These are phyloP conservation scores for Coleophoma eucalyptorum DNA, from an alignment of 2,329 filamentous ascomycete species.

Conservation along the genomic window DNA sequence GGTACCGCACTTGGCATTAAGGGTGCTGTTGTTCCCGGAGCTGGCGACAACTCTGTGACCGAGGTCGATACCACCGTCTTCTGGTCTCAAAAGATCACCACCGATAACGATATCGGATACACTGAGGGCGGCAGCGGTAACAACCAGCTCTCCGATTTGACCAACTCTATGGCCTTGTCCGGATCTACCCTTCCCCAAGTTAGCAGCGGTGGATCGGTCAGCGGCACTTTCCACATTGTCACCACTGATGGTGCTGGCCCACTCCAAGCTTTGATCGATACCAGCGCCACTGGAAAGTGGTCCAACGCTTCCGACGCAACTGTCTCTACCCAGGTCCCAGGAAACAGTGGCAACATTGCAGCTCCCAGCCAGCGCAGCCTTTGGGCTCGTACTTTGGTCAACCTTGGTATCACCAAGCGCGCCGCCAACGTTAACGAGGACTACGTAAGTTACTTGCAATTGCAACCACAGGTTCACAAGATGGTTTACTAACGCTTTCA, in stretches of 20 bases:
- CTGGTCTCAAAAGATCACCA: conserved; percentile 3
- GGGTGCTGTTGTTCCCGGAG: conserved; percentile 28
- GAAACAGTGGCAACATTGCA: conserved; percentile 2
- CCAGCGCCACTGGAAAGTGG: conserved; percentile 4
- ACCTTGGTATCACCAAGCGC: conserved; percentile 12
- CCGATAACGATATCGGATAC: conserved; percentile 5
- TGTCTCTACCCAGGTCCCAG: conserved; percentile 5
- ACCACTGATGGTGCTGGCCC: conserved; percentile 4
- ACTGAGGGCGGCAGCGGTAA: background rate
- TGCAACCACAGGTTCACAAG: background rate
- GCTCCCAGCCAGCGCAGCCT: background rate
- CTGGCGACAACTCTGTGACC: conserved; percentile 1
- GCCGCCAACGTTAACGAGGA: conserved; percentile 25
- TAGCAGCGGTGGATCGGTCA: conserved; percentile 2
- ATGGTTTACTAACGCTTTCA: background rate
- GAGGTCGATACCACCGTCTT: conserved; percentile 7
- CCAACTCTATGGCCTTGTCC: conserved; percentile 7
- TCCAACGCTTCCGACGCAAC: background rate
- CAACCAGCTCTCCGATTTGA: conserved; percentile 4
- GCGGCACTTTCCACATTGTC: conserved; percentile 6
- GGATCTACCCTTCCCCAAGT: conserved; percentile 5
- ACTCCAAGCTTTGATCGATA: conserved; percentile 5
- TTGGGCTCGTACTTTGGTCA: background rate
- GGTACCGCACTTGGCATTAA: conserved; percentile 33
- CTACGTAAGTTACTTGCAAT: conserved; percentile 14